Evolutionary conservation across 2,329 filamentous ascomycete species (phyloP).

Genomic region (Neonectria sp.): DNA sequence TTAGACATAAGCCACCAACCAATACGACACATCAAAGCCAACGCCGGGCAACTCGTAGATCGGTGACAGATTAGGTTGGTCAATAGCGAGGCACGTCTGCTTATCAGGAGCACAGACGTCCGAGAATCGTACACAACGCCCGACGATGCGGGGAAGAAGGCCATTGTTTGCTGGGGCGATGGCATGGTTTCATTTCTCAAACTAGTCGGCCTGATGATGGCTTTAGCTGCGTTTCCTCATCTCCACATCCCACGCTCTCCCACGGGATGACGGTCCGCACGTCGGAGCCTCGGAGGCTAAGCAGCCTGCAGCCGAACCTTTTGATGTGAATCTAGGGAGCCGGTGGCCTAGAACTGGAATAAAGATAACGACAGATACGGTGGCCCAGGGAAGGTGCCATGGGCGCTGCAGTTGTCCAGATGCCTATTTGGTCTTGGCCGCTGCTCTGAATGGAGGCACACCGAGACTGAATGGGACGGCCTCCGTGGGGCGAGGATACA

Average conservation of each 20-base stretch:
- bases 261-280: not conserved
- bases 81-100: not conserved
- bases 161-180: not conserved
- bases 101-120: not conserved
- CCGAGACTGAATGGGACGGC: not conserved
- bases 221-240: not conserved
- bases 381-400: not conserved
- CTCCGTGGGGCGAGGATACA: not conserved
- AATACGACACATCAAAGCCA: not conserved
- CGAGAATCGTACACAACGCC: not conserved
- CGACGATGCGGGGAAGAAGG: not conserved
- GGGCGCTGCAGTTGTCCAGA: no score
- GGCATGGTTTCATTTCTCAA: conserved; percentile 1
- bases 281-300: not conserved
- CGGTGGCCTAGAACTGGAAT: not conserved
- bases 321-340: not conserved
- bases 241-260: not conserved
- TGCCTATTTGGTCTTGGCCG: not conserved
- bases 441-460: no score
- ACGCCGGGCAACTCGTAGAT: not conserved
- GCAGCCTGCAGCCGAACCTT: not conserved
- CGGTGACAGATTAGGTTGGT: not conserved
- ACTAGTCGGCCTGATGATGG: not conserved
- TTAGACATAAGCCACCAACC: not conserved
- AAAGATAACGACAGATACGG: conserved; percentile 1